phyloP scores from a whole-genome alignment of 129 eudicot genomes.

The Mikania micrantha region DNA sequence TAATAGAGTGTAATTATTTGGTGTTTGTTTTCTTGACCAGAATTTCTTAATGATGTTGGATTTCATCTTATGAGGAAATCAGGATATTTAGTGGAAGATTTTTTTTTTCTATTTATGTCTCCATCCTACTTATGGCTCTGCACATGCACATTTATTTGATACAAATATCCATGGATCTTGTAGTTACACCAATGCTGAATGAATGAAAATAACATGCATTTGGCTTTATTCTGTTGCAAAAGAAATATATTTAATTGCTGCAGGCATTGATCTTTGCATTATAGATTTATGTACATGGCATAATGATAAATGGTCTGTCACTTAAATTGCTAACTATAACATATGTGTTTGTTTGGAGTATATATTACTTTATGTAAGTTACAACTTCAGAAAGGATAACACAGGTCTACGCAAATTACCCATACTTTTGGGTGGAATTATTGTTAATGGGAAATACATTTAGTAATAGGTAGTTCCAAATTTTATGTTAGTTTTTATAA shows the following conservation, averaged over 20 bases:
- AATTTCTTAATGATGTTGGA: background rate
- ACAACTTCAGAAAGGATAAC: background rate
- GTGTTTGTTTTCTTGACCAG: slow-evolving; percentile 1
- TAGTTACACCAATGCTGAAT: background rate
- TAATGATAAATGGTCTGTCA: background rate
- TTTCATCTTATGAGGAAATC: background rate
- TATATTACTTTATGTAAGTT: background rate
- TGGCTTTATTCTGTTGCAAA: background rate
- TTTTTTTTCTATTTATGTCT: no score
- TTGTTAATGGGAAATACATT: background rate
- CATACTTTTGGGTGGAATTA: background rate
- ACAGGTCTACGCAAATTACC: background rate
- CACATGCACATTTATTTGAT: background rate
- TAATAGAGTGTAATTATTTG: background rate
- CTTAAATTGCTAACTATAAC: background rate
- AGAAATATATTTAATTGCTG: background rate
- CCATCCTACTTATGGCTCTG: background rate
- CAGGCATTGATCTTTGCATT: background rate
- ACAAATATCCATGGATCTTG: background rate
- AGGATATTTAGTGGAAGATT: background rate
- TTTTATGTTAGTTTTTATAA: background rate
- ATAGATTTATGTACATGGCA: background rate
- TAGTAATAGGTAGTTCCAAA: background rate
- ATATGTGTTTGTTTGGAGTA: background rate
- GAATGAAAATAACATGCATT: background rate